Base-by-base conservation (phyloP, 179 eudicot genomes). In the Kewa caespitosa region DNA sequence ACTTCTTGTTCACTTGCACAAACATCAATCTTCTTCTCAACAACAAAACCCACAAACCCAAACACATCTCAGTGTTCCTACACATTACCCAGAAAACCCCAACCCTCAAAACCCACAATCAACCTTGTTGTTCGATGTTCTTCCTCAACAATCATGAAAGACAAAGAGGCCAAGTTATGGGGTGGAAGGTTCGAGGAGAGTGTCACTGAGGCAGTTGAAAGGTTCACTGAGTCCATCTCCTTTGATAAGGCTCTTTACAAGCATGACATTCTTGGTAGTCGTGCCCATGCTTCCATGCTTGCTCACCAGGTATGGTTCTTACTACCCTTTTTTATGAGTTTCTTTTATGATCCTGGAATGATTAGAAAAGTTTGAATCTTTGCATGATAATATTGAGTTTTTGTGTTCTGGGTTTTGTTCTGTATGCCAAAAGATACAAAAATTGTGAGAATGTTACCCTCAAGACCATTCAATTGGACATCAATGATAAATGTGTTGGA, bases 261-360 rank as follows among this genome's bases (percentile, higher is more conserved):
- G 86, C 99, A 96, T 8, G 99, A 96, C 63, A 91, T 96, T 30
- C 84, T 84, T 90, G 99, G 97, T 3, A 90, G 96, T 50, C 87
- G 92, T 1, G 98, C 99, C 33, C 99, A 96, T 61, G 99, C 99
- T 64, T 66, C 92, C 23, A 96, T 96, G 99, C 98, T 96, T 60
- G 96, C 98, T 67, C 80, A 81, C 20, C 94, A 96, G 97, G 98
- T 96, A 22, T 23, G n/a, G 1, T 32, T 23, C 33, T 41, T 25
- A 18, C 20, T 20, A 6, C 34, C n/a, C 42, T 15, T 36, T 31
- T 46, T 8, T 3, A n/a, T n/a, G n/a, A n/a, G n/a, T n/a, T n/a
- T n/a, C n/a, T 38, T 31, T 6, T 25, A 13, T 20, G 17, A 39
- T 7, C 12, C 0, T 8, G 13, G 18, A 23, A 23, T 66, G 52